A percentile compares a stretch with the other conserved stretches of the same genome.
Evolutionary conservation across 2,329 filamentous ascomycete species (phyloP).

Genomic region (Diaporthe humulicola): DNA sequence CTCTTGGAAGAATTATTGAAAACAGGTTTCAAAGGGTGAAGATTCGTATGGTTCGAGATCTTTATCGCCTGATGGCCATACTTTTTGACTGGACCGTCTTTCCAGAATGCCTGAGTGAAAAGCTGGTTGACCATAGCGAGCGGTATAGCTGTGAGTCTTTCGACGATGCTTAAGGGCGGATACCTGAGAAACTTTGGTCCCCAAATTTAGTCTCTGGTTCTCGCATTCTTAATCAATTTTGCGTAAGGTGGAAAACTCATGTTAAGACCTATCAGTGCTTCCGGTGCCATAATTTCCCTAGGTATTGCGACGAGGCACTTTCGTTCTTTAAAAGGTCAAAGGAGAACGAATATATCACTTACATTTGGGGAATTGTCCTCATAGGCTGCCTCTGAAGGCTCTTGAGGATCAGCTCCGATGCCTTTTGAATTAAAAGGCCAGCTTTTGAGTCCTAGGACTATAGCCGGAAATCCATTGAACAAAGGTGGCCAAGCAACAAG

Average conservation of each 20-base stretch:
- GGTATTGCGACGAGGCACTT: neutral
- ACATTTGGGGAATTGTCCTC: neutral
- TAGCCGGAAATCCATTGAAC: neutral
- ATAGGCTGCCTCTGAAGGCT: neutral
- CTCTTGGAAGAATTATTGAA: neutral
- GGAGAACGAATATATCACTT: neutral
- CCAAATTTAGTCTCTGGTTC: neutral
- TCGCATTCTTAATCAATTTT: too few species aligned
- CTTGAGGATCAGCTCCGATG: neutral
- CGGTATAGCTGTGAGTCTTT: neutral
- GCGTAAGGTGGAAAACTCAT: too few species aligned
- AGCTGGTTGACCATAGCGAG: neutral
- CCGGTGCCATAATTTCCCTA: neutral
- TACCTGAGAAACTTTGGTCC: neutral
- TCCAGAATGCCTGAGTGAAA: neutral
- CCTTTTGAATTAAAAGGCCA: neutral
- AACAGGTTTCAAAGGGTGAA: neutral
- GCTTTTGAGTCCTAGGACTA: neutral
- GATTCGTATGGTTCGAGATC: neutral
- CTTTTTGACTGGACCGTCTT: neutral
- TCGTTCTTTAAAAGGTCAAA: neutral
- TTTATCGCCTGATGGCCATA: neutral
- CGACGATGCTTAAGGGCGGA: neutral
- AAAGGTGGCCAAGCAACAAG: neutral
- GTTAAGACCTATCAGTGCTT: too few species aligned